A percentile compares a stretch with the other conserved stretches of the same genome.
phyloP scores from a whole-genome alignment of 306 rosid genomes.

The Citrullus amarus region DNA sequence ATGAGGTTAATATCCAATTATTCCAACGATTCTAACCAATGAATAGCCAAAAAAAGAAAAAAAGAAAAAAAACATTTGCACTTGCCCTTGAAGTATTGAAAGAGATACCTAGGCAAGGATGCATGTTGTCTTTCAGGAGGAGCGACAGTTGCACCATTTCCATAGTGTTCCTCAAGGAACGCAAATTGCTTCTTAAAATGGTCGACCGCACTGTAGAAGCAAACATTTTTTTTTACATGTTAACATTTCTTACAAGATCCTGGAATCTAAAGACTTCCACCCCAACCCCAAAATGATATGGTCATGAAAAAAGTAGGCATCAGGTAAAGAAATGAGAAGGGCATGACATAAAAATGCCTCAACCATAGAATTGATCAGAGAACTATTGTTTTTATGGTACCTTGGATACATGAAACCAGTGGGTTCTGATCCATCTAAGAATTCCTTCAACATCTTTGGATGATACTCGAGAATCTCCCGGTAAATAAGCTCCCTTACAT shows the following conservation, averaged over 20 bases:
- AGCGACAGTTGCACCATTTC: constrained; percentile 64
- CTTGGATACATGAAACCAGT: constrained; percentile 98
- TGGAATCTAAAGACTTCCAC: background rate
- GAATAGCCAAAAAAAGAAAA: background rate
- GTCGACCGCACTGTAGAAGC: constrained; percentile 74
- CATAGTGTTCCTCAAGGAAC: constrained; percentile 89
- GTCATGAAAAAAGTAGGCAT: background rate
- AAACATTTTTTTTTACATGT: background rate
- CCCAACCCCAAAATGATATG: background rate
- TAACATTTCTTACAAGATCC: background rate
- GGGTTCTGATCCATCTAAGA: constrained; percentile 90
- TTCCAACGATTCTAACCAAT: constrained; percentile 3
- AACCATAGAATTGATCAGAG: background rate
- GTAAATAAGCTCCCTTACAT: constrained; percentile 93
- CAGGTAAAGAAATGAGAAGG: background rate
- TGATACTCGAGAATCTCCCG: constrained; percentile 91
- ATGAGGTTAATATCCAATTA: background rate
- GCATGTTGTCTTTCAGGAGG: constrained; percentile 97
- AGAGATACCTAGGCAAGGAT: constrained; percentile 72
- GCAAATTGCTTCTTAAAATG: constrained; percentile 98
- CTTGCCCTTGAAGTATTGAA: background rate
- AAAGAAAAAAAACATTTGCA: too few species aligned
- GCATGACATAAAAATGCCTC: background rate
- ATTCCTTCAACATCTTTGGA: constrained; percentile 93
- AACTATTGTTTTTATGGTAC: constrained; percentile 24